Evolutionary conservation across 192 early-diverging fungal species (phyloP), one percentile per base, ranked within the genome.

Genomic region (Glomus cerebriforme): DNA sequence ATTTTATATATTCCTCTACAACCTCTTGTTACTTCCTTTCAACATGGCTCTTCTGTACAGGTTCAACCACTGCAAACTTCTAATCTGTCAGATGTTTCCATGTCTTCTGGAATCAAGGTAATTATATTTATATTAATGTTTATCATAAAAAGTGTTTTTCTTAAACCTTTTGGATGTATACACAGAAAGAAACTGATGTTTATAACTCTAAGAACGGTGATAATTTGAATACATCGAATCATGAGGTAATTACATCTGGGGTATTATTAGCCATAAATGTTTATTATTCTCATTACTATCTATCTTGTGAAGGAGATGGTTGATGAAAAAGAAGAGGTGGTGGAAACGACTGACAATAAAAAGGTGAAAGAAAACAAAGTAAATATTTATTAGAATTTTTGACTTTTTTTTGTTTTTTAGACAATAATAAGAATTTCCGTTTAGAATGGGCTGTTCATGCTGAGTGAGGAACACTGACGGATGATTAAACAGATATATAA

Each of bases 401-500:
- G 7, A 13, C 29, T 64, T 64, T 64, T 24, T 1, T 17, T 15
- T 60, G 22, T 64, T 31, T 70, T 70, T 39, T n/a, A n/a, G n/a
- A n/a, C 22, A 70, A 70, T 43, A 70, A 43, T 70, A 8, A 70
- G 7, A 70, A 70, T 43, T 35, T 70, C 9, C 68, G 2, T 43
- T 43, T 59, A 59, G 72, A 70, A 7, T 70, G 66, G 65, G 4
- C 77, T 17, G 70, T 67, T n/a, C n/a, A n/a, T n/a, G n/a, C n/a
- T 79, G 7, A 59, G 26, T 12, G 24, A 71, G n/a, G 45, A 49
- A 65, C 31, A 79, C 59, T 24, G 45, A 59, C 19, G 70, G 22
- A 60, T 62, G 13, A 79, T 79, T 62, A 10, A 79, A 26, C 3
- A 63, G 7, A 58, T 22, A 45, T 79, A 32, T 31, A 79, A 79